phyloP scores from a whole-genome alignment of 1,139 yeast genomes.

The Yamadazyma blattariae region DNA sequence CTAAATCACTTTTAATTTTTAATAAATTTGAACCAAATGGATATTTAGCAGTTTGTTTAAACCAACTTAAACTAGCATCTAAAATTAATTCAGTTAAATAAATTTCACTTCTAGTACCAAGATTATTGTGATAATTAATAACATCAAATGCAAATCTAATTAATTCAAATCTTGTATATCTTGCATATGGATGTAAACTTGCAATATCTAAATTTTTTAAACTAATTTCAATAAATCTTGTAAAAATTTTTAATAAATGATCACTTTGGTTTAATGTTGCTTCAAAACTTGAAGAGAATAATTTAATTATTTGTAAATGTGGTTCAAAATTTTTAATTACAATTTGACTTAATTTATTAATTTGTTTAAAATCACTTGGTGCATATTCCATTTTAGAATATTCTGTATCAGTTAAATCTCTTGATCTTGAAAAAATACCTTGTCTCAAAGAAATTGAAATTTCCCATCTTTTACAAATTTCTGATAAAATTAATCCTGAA shows the following conservation, averaged over 20 bases:
- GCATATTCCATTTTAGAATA: constrained; percentile 81
- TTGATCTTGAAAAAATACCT: constrained; percentile 65
- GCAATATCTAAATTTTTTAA: constrained; percentile 56
- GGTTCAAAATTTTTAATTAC: constrained; percentile 55
- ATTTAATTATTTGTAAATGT: constrained; percentile 64
- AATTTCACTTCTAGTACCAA: constrained; percentile 44
- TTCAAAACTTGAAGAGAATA: constrained; percentile 79
- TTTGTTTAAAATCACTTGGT: constrained; percentile 69
- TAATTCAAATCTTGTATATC: constrained; percentile 73
- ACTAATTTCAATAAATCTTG: constrained; percentile 59
- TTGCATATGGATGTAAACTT: constrained; percentile 78
- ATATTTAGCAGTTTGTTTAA: constrained; percentile 57
- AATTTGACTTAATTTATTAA: constrained; percentile 50
- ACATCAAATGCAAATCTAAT: constrained; percentile 67
- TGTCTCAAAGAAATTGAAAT: constrained; percentile 52
- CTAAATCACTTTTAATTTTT: constrained; percentile 67
- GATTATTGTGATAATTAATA: constrained; percentile 51
- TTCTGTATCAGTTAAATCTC: constrained; percentile 64
- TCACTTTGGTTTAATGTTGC: constrained; percentile 75
- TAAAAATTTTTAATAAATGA: constrained; percentile 67
- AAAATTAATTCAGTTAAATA: constrained; percentile 52
- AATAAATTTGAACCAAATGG: constrained; percentile 85
- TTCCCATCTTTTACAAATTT: constrained; percentile 69
- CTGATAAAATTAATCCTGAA: constrained; percentile 63
- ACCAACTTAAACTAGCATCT: constrained; percentile 79